Base-by-base conservation (phyloP, 805 yeast genomes). In the Monosporozyma yasuniensis region DNA sequence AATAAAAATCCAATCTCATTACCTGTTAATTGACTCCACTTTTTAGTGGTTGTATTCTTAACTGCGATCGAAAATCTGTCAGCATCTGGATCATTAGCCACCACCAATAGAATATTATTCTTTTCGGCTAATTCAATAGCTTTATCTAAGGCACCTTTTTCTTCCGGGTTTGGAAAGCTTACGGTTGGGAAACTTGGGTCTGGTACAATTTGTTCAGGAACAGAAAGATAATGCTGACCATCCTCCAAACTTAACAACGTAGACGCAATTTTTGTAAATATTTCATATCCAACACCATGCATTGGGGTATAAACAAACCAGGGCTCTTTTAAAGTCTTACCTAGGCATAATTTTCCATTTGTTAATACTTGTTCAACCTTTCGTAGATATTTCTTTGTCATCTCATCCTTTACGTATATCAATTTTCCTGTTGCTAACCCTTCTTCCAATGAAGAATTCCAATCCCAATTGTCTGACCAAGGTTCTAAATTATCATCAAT, bases 51-150 rank as follows among this genome's bases (percentile, higher is more conserved):
- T 2, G 54, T 57, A 4, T 56, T 50, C 42, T 77, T 80, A 18
- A 85, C 76, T 0, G 96, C 96, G 9, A 79, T 84, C 7, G 93
- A 83, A 61, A 91, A 91, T 52, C 99, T 73, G 65, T 91, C 99
- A 0, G 98, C 99, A 67, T 91, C 99, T 0, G 99, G 99, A 61
- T 91, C 99, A 65, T 84, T 91, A 1, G 96, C 96, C 2, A 91
- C 59, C 1, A 91, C 91, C 28, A 88, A 63, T 2, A 69, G 62
- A 22, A 76, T 65, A 0, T 72, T 72, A 2, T 67, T 63, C 0
- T 54, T 48, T 5, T 59, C 57, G 0, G 96, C 97, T 2, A 67
- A 63, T 9, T 61, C 47, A 18, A 82, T 81, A 0, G 96, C 91
- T 47, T 83, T 61, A 55, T 80, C 84, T 49, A 93, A 71, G 0